Conservation (phyloP, 192 early-diverging fungal species). For the Entomortierella lignicola region DNA sequence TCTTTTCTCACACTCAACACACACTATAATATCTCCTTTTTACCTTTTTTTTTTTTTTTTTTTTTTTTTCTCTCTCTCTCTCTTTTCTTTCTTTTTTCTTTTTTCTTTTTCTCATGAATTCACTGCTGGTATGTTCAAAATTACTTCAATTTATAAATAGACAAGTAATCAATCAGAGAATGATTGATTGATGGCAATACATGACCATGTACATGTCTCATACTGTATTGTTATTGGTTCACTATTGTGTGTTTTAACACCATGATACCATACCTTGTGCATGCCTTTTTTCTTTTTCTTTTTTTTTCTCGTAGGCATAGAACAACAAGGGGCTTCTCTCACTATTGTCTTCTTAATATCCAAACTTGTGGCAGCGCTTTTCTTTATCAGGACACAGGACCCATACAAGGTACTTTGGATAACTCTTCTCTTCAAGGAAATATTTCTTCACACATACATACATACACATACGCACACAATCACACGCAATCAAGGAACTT, state of each 20-base stretch:
- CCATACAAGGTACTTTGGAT: no score
- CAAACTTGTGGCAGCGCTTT: no score
- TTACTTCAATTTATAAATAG: background rate
- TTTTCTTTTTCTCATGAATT: background rate
- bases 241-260: no score
- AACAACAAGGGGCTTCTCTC: conserved; percentile 1
- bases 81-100: background rate
- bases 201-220: background rate
- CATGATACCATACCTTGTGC: background rate
- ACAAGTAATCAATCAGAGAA: background rate
- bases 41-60: background rate
- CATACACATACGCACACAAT: no score
- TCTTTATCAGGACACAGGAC: no score
- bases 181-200: no score
- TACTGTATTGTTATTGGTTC: background rate
- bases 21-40: background rate
- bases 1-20: background rate
- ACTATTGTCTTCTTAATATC: background rate
- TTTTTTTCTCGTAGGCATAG: conserved; percentile 10
- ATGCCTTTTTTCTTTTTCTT: background rate
- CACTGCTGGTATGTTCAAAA: background rate
- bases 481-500: no score
- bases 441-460: no score
- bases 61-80: background rate
- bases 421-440: no score